Conservation (phyloP, 2,329 filamentous ascomycete species). For the Canariomyces notabilis region DNA sequence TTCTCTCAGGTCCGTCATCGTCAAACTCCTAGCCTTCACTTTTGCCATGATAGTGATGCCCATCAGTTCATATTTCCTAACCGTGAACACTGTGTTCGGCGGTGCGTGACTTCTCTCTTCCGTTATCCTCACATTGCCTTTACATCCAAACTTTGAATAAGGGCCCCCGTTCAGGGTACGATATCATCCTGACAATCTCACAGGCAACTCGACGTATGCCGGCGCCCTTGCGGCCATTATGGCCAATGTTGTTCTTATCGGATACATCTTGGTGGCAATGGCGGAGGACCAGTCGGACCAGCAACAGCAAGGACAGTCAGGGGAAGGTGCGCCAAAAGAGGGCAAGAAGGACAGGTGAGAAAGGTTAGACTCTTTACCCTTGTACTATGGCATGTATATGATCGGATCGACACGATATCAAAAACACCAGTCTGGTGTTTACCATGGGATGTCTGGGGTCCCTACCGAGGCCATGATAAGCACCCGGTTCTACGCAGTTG, state of each 20-base stretch:
- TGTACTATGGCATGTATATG: not conserved
- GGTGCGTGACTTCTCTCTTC: conserved; percentile 46
- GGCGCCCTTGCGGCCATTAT: conserved; percentile 81
- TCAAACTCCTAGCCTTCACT: conserved; percentile 86
- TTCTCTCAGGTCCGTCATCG: conserved; percentile 65
- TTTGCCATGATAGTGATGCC: conserved; percentile 85
- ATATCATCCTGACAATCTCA: not conserved
- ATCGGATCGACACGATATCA: too few species aligned
- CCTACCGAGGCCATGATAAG: too few species aligned
- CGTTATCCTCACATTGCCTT: not conserved
- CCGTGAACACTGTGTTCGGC: conserved; percentile 69
- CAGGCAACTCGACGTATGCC: conserved; percentile 79
- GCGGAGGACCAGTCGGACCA: conserved; percentile 66
- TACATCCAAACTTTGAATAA: not conserved
- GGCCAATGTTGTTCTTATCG: conserved; percentile 84
- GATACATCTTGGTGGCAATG: conserved; percentile 90
- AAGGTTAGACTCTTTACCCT: not conserved
- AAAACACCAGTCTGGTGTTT: too few species aligned
- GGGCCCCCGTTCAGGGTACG: too few species aligned
- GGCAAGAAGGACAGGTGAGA: conserved; percentile 45
- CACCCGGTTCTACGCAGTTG: too few species aligned
- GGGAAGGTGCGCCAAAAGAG: conserved; percentile 27
- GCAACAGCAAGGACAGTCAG: conserved; percentile 38
- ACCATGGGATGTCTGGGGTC: too few species aligned
- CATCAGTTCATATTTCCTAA: conserved; percentile 83